Evolutionary conservation across 805 yeast species (phyloP), one percentile per base, ranked within the genome.

Genomic region (Kodamaea lidongshanica): DNA sequence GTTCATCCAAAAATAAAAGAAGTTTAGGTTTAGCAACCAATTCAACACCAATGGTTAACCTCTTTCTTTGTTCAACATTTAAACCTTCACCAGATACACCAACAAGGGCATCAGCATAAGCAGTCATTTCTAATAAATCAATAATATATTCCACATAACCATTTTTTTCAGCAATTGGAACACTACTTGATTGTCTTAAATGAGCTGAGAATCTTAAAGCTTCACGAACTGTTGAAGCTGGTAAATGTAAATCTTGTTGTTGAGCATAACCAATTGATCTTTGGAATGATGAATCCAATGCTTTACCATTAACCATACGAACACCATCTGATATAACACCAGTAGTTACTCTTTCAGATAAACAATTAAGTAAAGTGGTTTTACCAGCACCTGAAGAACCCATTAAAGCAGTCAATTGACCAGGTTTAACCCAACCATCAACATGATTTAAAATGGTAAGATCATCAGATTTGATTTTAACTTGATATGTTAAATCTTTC

Each of bases 391-490:
- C 72, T 6, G 68, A 60, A 12, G 71, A 65, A 7, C 72, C 72
- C 81, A 76, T 75, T 30, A 77, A 56, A 4, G 92, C 92, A 30
- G 89, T 82, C 48, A 82, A 59, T 27, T 86, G 79, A 41, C 88
- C 88, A 7, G 88, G 88, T 48, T 79, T 78, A 24, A 81, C 87
- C 82, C 84, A 81, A 28, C 89, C 92, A 49, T 79, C 84, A 34
- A 82, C 83, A 38, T 72, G 68, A 38, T 66, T 63, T 46, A 75
- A 54, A 36, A 72, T 51, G 12, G 47, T 46, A 38, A 65, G 46
- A 10, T 57, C 56, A 34, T 56, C 65, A n/a, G 50, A 38, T 33
- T 61, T 59, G 23, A 58, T 54, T 33, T 58, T 51, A 14, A 61
- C 64, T 29, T 54, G 50, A 38, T 58, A 58, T 3, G 60, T 54